A percentile compares a stretch with the other conserved stretches of the same genome.
phyloP scores from a whole-genome alignment of 306 rosid genomes.

The Datisca glomerata region DNA sequence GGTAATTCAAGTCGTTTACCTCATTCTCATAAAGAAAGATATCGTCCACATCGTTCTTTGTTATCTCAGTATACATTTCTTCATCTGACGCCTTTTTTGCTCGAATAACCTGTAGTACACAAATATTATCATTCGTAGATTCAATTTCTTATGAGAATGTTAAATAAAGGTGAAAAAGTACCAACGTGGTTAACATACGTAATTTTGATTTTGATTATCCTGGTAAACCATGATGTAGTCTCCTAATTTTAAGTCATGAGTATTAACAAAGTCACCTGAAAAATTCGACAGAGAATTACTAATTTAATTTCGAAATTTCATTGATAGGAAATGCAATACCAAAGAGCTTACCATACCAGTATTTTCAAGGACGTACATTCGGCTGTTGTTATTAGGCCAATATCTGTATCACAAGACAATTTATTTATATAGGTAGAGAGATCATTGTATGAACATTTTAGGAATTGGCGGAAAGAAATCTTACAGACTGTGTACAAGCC shows the following conservation, averaged over 20 bases:
- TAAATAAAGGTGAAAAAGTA: too few relatives aligned
- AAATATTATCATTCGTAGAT: not conserved
- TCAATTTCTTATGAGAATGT: too few relatives aligned
- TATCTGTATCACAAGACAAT: slow-evolving; percentile 31
- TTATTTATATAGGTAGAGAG: not conserved
- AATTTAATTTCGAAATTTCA: not conserved
- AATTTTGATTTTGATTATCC: slow-evolving; percentile 39
- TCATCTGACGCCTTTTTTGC: slow-evolving; percentile 43
- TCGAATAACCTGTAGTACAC: slow-evolving; percentile 40
- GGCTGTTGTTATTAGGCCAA: slow-evolving; percentile 95
- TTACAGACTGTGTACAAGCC: too few relatives aligned
- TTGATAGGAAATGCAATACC: not conserved
- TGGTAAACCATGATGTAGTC: slow-evolving; percentile 72
- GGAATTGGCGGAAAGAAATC: not conserved
- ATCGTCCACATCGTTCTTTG: slow-evolving; percentile 12
- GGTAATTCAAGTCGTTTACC: slow-evolving; percentile 24
- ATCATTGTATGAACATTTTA: too few relatives aligned
- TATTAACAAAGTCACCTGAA: slow-evolving; percentile 69
- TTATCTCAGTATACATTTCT: slow-evolving; percentile 24
- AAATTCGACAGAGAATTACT: too few relatives aligned
- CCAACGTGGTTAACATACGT: slow-evolving; percentile 52
- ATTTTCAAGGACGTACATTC: slow-evolving; percentile 96
- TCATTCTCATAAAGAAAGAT: slow-evolving; percentile 32
- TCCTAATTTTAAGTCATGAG: slow-evolving; percentile 63
- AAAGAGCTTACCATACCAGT: slow-evolving; percentile 51